Conservation (phyloP, 1,284 basidiomycete species). For the Cronartium quercuum region DNA sequence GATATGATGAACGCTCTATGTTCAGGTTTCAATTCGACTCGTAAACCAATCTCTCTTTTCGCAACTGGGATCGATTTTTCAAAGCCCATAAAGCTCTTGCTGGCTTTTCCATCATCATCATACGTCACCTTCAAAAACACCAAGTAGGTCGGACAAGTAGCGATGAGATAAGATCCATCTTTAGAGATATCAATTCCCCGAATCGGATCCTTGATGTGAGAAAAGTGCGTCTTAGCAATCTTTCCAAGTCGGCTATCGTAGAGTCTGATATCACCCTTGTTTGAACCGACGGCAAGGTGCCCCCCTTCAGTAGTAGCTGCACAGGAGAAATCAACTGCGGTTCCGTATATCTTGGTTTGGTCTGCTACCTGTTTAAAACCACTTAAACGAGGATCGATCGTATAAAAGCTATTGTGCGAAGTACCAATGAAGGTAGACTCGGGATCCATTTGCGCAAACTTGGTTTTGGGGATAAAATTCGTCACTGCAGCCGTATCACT, state of each 20-base stretch:
- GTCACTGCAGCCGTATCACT: conserved; percentile 78
- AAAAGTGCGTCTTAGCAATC: conserved; percentile 97
- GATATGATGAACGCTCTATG: conserved; percentile 53
- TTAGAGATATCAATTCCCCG: conserved; percentile 89
- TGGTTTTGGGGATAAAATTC: conserved; percentile 85
- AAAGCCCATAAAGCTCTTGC: conserved; percentile 75
- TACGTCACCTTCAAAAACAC: conserved; percentile 82
- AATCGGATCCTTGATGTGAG: conserved; percentile 86
- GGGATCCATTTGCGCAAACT: conserved; percentile 66
- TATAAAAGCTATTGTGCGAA: conserved; percentile 91
- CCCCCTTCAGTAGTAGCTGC: conserved; percentile 81
- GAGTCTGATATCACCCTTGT: conserved; percentile 92
- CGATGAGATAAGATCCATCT: conserved; percentile 89
- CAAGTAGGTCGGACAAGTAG: conserved; percentile 90
- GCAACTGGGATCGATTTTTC: conserved; percentile 92
- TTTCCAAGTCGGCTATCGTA: conserved; percentile 89
- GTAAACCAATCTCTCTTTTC: conserved; percentile 82
- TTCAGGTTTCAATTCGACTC: conserved; percentile 81
- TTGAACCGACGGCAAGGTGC: conserved; percentile 83
- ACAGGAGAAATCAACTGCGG: conserved; percentile 92
- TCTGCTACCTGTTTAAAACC: conserved; percentile 90
- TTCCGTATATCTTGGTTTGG: conserved; percentile 91
- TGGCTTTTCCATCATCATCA: conserved; percentile 81
- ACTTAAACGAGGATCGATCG: conserved; percentile 84
- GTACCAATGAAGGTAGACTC: conserved; percentile 51